Evolutionary conservation across 2,329 filamentous ascomycete genomes (phyloP), one percentile per base, ranked within the genome.

Genomic region (Onygenales sp.): DNA sequence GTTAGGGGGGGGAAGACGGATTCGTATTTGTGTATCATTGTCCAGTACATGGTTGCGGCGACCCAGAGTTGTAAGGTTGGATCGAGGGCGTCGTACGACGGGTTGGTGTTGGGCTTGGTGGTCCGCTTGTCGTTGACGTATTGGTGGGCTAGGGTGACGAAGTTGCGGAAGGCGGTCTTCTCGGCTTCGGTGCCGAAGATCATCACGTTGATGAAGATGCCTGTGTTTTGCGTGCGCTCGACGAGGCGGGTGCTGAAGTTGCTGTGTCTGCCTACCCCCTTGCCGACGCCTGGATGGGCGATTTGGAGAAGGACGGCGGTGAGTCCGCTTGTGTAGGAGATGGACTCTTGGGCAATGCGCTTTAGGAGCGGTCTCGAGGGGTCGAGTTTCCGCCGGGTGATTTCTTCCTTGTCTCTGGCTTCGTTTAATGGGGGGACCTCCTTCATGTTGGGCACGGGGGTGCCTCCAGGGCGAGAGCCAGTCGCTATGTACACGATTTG

Each of bases 221-320:
- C 54, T 0, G 60, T 66, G 35, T 62, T 63, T 39, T 59, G 57
- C n/a, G 63, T 58, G 2, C 62, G 58, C 21, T 63, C 58, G 8
- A 58, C 46, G 52, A 61, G 62, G 8, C 62, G 57, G 2, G 54
- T 56, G 5, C 60, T 60, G 42, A 65, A 66, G 48, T 58, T 59
- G 35, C 59, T 63, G 45, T 65, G 63, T 31, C 59, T 58, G 51
- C 54, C 59, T 13, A 53, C 60, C 35, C 62, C 63, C 44, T 64
- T 61, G 7, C 59, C 62, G 6, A 66, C 52, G 2, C 48, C 59
- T 10, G 61, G 61, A 32, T 64, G 62, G 1, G 62, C 61, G 36
- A 65, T 62, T 51, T 66, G 63, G 54, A 60, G 61, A 1, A 64
- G 47, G 46, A 64, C 61, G 10, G 63, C 63, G 13, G 48, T 43